phyloP scores from a whole-genome alignment of 2,329 filamentous ascomycete genomes.

The Neodidymelliopsis sp. region DNA sequence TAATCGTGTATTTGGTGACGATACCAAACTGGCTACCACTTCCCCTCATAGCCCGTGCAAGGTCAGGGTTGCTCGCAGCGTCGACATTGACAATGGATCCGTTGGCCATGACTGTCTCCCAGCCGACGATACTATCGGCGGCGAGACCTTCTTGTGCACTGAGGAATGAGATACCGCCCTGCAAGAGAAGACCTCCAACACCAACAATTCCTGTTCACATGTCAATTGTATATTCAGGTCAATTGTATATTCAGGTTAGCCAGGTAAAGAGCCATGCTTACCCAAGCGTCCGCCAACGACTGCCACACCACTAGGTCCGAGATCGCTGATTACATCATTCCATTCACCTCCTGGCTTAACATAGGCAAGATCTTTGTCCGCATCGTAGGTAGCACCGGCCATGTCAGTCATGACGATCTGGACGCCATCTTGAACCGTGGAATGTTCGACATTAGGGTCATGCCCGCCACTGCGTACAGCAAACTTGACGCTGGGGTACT shows the following conservation, averaged over 20 bases:
- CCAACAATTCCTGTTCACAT: constrained; percentile 27
- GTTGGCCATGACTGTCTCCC: constrained; percentile 43
- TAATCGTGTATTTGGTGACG: constrained; percentile 35
- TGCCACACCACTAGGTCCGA: constrained; percentile 47
- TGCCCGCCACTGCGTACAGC: constrained; percentile 47
- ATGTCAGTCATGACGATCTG: constrained; percentile 49
- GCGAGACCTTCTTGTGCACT: constrained; percentile 35
- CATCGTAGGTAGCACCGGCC: constrained; percentile 47
- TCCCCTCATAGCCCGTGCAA: constrained; percentile 45
- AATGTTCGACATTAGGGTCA: constrained; percentile 47
- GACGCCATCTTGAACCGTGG: constrained; percentile 48
- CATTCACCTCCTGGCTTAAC: constrained; percentile 52
- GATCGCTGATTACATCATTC: constrained; percentile 49
- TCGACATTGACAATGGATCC: constrained; percentile 38
- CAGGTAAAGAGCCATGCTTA: constrained; percentile 2
- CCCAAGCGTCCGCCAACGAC: constrained; percentile 40
- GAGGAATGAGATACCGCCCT: constrained; percentile 34
- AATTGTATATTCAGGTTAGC: background rate
- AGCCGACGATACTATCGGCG: constrained; percentile 45
- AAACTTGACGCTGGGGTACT: constrained; percentile 31
- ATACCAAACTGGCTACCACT: constrained; percentile 38
- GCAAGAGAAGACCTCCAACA: constrained; percentile 29
- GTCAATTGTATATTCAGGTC: background rate
- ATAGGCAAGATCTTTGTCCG: constrained; percentile 43
- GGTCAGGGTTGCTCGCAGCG: constrained; percentile 35